A percentile compares a stretch with the other conserved stretches of the same genome.
Evolutionary conservation across 345 rosid species (phyloP).

Genomic region (Gossypium stocksii): DNA sequence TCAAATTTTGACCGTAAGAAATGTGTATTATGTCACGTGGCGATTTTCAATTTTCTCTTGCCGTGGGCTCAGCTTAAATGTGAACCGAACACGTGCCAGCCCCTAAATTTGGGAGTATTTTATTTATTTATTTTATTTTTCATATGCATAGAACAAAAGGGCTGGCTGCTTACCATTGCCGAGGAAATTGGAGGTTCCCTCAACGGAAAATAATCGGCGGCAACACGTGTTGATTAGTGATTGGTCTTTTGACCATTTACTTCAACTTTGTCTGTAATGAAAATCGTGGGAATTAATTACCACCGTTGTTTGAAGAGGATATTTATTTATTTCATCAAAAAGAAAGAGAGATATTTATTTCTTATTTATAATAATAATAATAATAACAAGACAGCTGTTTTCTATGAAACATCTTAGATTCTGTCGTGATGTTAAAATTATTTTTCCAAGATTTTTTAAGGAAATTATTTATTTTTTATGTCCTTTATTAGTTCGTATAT

Average conservation of each 20-base stretch:
- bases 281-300: background rate
- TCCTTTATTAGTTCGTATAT: fast-evolving
- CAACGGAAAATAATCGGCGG: background rate
- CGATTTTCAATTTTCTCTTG: background rate
- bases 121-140: background rate
- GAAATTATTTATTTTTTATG: no score
- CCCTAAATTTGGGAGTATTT: background rate
- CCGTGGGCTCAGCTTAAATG: slow-evolving; percentile 19
- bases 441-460: no score
- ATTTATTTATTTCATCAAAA: background rate
- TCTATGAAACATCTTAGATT: background rate
- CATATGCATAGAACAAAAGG: no score
- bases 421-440: background rate
- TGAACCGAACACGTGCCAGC: slow-evolving; percentile 29
- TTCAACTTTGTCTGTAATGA: background rate
- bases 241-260: background rate
- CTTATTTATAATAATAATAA: no score
- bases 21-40: slow-evolving; percentile 6
- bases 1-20: no score
- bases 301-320: background rate
- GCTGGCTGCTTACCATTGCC: background rate
- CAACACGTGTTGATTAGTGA: background rate
- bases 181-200: background rate
- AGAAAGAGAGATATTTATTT: no score
- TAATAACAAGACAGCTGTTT: no score